phyloP scores from a whole-genome alignment of 306 rosid genomes.

The Quercus variabilis region DNA sequence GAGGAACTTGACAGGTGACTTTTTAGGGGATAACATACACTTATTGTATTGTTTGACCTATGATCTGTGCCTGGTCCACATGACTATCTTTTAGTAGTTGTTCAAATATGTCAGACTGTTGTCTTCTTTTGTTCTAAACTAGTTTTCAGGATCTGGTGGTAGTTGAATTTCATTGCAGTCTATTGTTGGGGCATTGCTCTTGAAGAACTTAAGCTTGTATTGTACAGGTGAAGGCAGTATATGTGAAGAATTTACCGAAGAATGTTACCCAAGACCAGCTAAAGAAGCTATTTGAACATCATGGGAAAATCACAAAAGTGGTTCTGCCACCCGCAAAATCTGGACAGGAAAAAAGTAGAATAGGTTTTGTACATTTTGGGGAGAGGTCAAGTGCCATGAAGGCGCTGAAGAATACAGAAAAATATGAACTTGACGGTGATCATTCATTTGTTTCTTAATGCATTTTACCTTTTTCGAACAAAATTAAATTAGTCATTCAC shows the following conservation, averaged over 20 bases:
- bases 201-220: slow-evolving; percentile 6
- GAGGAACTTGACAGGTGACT: neutral
- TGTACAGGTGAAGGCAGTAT: slow-evolving; percentile 85
- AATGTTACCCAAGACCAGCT: slow-evolving; percentile 89
- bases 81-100: neutral
- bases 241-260: slow-evolving; percentile 86
- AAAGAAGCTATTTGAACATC: slow-evolving; percentile 86
- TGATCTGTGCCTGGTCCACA: neutral
- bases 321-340: slow-evolving; percentile 88
- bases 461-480: neutral
- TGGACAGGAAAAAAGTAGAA: slow-evolving; percentile 87
- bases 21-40: neutral
- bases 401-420: slow-evolving; percentile 87
- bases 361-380: slow-evolving; percentile 91
- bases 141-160: neutral
- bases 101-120: neutral
- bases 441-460: neutral
- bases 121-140: neutral
- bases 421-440: slow-evolving; percentile 81
- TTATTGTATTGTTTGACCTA: neutral
- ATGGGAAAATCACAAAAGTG: slow-evolving; percentile 93
- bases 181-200: slow-evolving; percentile 16
- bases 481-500: slow-evolving; percentile 17
- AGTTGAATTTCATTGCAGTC: neutral
- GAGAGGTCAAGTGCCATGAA: slow-evolving; percentile 94